Evolutionary conservation across 1,284 basidiomycete genomes (phyloP), one percentile per base, ranked within the genome.

Genomic region (Tilletia caries): DNA sequence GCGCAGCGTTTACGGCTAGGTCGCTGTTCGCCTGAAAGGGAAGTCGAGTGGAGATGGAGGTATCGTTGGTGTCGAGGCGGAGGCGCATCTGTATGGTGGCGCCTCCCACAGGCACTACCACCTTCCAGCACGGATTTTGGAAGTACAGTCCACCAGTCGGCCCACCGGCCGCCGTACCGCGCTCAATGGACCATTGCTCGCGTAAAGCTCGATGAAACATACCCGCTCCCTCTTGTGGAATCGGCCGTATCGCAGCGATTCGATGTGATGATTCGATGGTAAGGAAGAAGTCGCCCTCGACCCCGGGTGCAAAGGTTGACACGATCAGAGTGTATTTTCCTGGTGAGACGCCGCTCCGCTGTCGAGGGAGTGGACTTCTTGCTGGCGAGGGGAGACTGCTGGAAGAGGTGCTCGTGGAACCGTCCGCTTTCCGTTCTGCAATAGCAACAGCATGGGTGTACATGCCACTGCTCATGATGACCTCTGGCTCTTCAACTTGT

Each of bases 261-360:
- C 87, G 87, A 25, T 85, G 79, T 0, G 89, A 87, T 62, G 67
- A 54, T 50, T 91, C 88, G 2, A 92, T 83, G 25, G 85, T 85
- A 27, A 96, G 82, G 0, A 85, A 85, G 82, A 89, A 95, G 18
- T 86, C 74, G 2, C 91, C 92, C 2, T 86, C 84, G 71, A 90
- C 87, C 5, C 86, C 86, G 0, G 92, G 89, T 73, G 91, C 90
- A 79, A 93, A 96, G 0, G 92, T 86, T 0, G 93, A 96, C 3
- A 92, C 85, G 25, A 94, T 86, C 20, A 96, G 74, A 0, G 91
- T 93, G 78, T 94, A 96, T 46, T 89, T 87, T 0, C 92, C 93
- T 68, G 65, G 64, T 18, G 65, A 23, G 29, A 68, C 43, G 64
- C 67, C 1, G 52, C 5, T 6, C 54, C 34, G 54, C 58, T 0